Evolutionary conservation across 345 rosid genomes (phyloP).

Genomic region (Brassica juncea): DNA sequence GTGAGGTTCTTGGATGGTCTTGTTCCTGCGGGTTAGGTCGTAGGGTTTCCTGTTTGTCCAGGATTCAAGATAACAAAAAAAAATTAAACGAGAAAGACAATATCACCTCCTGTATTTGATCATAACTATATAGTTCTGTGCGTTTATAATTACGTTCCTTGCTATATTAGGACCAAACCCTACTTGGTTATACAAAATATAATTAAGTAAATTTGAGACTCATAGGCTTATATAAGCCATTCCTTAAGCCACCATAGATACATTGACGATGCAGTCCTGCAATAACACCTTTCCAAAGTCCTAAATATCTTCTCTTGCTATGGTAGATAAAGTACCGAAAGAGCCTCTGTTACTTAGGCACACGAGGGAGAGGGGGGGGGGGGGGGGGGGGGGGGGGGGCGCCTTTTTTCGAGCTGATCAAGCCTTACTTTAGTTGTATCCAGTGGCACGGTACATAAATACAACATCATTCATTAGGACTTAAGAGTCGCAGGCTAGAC

Average conservation of each 20-base stretch:
- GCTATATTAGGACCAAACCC: conserved; percentile 97
- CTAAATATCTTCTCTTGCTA: conserved; percentile 81
- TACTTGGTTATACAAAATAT: no score
- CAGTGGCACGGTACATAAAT: conserved; percentile 86
- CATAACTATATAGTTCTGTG: conserved; percentile 99
- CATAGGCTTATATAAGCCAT: conserved; percentile 91
- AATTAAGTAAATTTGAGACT: conserved; percentile 36
- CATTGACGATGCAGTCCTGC: conserved; percentile 70
- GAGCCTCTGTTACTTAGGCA: conserved; percentile 80
- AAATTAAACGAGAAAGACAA: neutral
- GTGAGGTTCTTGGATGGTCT: conserved; percentile 59
- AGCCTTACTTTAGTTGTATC: conserved; percentile 98
- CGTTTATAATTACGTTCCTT: conserved; percentile 90
- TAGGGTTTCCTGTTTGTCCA: conserved; percentile 81
- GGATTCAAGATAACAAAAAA: conserved; percentile 53
- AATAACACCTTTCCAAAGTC: conserved; percentile 92
- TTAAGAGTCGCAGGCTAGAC: no score
- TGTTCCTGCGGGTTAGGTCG: conserved; percentile 67
- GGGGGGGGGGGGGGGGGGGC: no score
- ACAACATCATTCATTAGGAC: conserved; percentile 26
- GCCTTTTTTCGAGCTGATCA: conserved; percentile 74
- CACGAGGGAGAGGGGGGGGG: conserved; percentile 29
- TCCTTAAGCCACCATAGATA: conserved; percentile 86
- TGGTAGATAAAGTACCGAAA: conserved; percentile 71
- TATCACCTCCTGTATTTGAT: conserved; percentile 73